A percentile compares a stretch with the other conserved stretches of the same genome.
Conservation (phyloP, 345 rosid genomes). For the Sonneratia caseolaris region DNA sequence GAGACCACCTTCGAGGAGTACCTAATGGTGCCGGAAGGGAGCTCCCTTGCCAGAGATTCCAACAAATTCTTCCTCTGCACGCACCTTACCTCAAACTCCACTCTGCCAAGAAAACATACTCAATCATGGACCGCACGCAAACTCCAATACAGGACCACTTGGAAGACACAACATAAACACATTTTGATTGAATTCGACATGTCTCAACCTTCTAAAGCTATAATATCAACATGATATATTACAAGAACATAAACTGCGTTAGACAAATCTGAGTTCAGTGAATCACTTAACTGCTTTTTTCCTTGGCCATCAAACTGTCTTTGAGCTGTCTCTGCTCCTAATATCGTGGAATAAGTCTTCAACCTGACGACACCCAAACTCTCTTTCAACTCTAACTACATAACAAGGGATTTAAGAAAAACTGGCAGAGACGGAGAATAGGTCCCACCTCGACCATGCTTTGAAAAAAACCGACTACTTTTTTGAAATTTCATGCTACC, state of each 20-base stretch:
- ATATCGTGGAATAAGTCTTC: neutral
- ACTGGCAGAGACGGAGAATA: too few species aligned
- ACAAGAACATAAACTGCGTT: neutral
- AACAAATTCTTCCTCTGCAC: constrained; percentile 38
- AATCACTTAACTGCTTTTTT: constrained; percentile 5
- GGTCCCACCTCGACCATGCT: too few species aligned
- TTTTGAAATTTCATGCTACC: too few species aligned
- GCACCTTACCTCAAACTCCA: constrained; percentile 38
- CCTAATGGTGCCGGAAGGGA: constrained; percentile 53
- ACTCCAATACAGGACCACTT: neutral
- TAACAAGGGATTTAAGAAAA: neutral
- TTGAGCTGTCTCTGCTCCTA: neutral
- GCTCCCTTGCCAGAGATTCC: constrained; percentile 41
- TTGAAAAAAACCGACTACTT: too few species aligned
- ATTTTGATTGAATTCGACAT: neutral
- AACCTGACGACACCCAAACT: constrained; percentile 5
- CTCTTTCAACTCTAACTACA: neutral
- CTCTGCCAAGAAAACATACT: neutral
- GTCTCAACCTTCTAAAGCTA: neutral
- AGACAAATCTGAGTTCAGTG: neutral
- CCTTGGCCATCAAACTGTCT: neutral
- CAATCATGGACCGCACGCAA: neutral
- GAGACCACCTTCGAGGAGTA: constrained; percentile 58
- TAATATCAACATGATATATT: neutral
- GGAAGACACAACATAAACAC: too few species aligned